A percentile compares a stretch with the other conserved stretches of the same genome.
phyloP scores from a whole-genome alignment of 2,329 filamentous ascomycete species.

The Sarocladium brachiariae region DNA sequence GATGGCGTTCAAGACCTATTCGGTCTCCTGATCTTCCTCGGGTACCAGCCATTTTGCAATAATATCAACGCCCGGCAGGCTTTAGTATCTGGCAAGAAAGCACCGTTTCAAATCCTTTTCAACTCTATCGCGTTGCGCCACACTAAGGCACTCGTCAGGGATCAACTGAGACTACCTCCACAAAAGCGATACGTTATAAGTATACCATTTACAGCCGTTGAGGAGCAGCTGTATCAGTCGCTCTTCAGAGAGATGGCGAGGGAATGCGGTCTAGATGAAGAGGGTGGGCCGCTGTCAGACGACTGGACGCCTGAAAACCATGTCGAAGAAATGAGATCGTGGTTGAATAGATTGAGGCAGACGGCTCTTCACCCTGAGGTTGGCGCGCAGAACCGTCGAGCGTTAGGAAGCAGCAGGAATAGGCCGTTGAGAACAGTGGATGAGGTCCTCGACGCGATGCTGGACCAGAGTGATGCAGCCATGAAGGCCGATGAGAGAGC shows the following conservation, averaged over 20 bases:
- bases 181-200: slow-evolving; percentile 85
- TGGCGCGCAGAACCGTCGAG: slow-evolving; percentile 57
- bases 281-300: slow-evolving; percentile 54
- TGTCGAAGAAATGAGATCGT: slow-evolving; percentile 69
- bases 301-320: slow-evolving; percentile 60
- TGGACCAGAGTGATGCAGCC: slow-evolving; percentile 68
- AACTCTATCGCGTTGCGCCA: slow-evolving; percentile 70
- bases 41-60: slow-evolving; percentile 68
- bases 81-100: slow-evolving; percentile 48
- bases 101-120: slow-evolving; percentile 64
- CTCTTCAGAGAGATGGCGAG: slow-evolving; percentile 71
- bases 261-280: slow-evolving; percentile 56
- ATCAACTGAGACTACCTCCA: slow-evolving; percentile 70
- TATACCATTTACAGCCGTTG: slow-evolving; percentile 81
- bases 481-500: slow-evolving; percentile 64
- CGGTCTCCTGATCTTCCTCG: slow-evolving; percentile 75
- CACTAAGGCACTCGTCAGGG: slow-evolving; percentile 72
- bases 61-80: slow-evolving; percentile 60
- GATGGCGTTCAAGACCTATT: slow-evolving; percentile 71
- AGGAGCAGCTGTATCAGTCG: slow-evolving; percentile 80
- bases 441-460: slow-evolving; percentile 86
- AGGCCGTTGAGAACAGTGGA: slow-evolving; percentile 72
- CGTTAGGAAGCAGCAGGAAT: slow-evolving; percentile 53
- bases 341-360: slow-evolving; percentile 72
- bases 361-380: slow-evolving; percentile 83